phyloP scores from a whole-genome alignment of 495 filamentous ascomycete genomes.

The Letharia columbiana region DNA sequence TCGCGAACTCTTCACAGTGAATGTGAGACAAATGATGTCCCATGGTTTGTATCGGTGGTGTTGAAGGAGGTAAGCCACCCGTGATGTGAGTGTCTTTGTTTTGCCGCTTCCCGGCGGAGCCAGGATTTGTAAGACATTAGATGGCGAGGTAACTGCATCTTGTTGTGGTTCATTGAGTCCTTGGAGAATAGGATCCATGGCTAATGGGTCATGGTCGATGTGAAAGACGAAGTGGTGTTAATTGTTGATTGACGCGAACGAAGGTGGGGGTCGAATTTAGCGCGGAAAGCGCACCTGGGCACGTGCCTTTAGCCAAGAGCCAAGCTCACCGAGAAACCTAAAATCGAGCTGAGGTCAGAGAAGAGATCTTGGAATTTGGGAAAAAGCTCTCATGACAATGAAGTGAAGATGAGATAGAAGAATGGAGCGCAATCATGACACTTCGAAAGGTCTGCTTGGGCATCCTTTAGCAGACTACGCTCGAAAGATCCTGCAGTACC shows the following conservation, averaged over 20 bases:
- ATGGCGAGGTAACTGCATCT: constrained; percentile 72
- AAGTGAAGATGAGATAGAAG: no score
- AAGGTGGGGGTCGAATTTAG: not conserved
- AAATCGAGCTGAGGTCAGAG: not conserved
- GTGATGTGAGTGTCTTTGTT: constrained; percentile 90
- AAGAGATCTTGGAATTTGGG: no score
- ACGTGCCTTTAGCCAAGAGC: not conserved
- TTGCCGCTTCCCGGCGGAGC: constrained; percentile 86
- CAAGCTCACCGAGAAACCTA: not conserved
- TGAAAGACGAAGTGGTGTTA: not conserved
- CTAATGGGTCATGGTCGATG: not conserved
- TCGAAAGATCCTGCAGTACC: no score
- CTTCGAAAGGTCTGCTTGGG: not conserved
- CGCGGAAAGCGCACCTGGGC: not conserved
- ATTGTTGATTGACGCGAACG: constrained; percentile 4
- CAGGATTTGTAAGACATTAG: constrained; percentile 78
- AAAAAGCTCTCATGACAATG: no score
- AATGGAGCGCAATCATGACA: no score
- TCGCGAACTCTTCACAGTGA: constrained; percentile 91
- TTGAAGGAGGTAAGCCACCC: constrained; percentile 89
- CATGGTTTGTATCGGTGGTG: constrained; percentile 68
- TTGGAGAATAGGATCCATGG: constrained; percentile 47
- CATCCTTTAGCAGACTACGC: no score
- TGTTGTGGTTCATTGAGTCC: constrained; percentile 79
- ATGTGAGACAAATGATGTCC: constrained; percentile 94